Evolutionary conservation across 495 filamentous ascomycete species (phyloP).

Genomic region (Penicillium crystallinum): DNA sequence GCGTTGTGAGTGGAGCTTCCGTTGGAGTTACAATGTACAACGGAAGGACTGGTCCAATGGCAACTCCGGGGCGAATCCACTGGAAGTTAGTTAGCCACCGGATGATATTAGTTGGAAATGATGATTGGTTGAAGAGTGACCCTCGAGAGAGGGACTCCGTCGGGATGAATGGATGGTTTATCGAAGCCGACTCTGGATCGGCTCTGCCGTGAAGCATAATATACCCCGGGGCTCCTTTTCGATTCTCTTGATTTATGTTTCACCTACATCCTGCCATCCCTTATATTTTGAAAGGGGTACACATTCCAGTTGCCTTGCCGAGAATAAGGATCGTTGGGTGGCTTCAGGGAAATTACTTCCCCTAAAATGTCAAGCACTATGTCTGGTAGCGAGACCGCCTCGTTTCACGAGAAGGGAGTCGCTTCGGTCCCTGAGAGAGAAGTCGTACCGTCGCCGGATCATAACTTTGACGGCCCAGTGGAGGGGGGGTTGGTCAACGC

Average conservation of each 20-base stretch:
- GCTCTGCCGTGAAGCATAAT: neutral
- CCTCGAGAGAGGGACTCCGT: constrained; percentile 7
- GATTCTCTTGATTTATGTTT: neutral
- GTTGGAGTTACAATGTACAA: constrained; percentile 10
- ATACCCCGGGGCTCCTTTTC: neutral
- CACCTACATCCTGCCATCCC: neutral
- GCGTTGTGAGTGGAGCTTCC: constrained; percentile 8
- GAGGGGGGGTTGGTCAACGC: constrained; percentile 43
- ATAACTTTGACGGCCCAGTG: constrained; percentile 3
- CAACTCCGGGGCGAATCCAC: constrained; percentile 8
- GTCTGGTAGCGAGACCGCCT: neutral
- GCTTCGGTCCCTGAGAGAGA: constrained; percentile 8
- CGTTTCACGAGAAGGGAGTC: neutral
- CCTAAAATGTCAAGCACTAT: neutral
- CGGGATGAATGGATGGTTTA: neutral
- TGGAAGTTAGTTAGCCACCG: constrained; percentile 11
- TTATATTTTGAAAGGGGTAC: neutral
- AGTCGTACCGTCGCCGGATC: constrained; percentile 19
- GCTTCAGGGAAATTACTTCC: neutral
- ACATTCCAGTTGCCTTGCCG: no score
- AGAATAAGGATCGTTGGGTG: neutral
- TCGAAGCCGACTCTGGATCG: neutral
- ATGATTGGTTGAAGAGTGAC: constrained; percentile 19
- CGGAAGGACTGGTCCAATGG: constrained; percentile 14
- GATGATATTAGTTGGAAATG: neutral